Evolutionary conservation across 1,284 basidiomycete genomes (phyloP).

Genomic region (Cryptococcus depauperatus): DNA sequence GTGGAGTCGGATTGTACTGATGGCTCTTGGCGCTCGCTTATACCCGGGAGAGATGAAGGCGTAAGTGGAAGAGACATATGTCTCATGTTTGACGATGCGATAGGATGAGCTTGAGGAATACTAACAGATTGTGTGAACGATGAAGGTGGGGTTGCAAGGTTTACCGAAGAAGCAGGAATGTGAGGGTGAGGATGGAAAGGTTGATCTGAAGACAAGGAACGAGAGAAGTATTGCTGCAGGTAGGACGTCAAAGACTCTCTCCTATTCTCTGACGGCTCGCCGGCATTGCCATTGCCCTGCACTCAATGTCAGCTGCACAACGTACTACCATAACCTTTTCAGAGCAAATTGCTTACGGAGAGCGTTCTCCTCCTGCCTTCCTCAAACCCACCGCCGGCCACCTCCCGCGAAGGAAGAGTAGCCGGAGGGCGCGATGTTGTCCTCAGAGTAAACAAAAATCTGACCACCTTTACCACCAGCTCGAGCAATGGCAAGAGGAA

Average conservation of each 20-base stretch:
- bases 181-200: conserved; percentile 1
- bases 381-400: conserved; percentile 46
- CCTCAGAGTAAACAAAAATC: conserved; percentile 38
- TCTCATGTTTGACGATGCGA: neutral
- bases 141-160: conserved; percentile 22
- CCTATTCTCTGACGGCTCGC: conserved; percentile 36
- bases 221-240: conserved; percentile 29
- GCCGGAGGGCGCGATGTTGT: conserved; percentile 14
- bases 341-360: conserved; percentile 20
- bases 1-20: conserved; percentile 1
- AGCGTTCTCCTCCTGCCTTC: conserved; percentile 45
- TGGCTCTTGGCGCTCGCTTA: neutral
- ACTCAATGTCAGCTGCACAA: neutral
- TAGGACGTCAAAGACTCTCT: conserved; percentile 41
- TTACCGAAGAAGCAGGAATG: conserved; percentile 9
- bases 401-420: conserved; percentile 37
- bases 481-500: conserved; percentile 40
- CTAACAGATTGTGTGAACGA: conserved; percentile 16
- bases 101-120: conserved; percentile 8
- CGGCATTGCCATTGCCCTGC: conserved; percentile 19
- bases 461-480: conserved; percentile 36
- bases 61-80: conserved; percentile 16
- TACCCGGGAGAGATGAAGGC: conserved; percentile 15
- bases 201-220: conserved; percentile 8
- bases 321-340: too few relatives aligned